phyloP scores from a whole-genome alignment of 129 eudicot species.

The Helichrysum umbraculigerum region DNA sequence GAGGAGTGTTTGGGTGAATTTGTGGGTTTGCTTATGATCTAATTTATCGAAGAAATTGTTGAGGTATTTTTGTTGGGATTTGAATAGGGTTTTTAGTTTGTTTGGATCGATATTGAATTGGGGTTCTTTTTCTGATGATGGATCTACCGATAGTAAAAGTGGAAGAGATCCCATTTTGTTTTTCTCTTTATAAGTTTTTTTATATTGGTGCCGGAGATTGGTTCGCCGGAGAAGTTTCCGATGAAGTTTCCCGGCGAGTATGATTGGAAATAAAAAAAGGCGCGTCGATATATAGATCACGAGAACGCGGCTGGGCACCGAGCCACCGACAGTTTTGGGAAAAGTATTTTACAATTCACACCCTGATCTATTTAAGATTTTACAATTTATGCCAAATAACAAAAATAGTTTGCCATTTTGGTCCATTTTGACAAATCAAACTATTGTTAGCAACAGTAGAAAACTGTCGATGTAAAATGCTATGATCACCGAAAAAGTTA shows the following conservation, averaged over 20 bases:
- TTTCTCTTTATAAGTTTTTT: not conserved
- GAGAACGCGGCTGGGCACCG: conserved; percentile 28
- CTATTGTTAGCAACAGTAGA: no score
- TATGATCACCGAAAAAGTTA: no score
- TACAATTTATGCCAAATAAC: not conserved
- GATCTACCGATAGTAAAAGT: conserved; percentile 14
- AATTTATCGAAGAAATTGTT: conserved; percentile 79
- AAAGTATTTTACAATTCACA: not conserved
- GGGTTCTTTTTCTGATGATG: conserved; percentile 22
- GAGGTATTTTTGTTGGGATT: conserved; percentile 79
- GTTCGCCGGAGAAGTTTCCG: conserved; percentile 36
- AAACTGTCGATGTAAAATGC: no score
- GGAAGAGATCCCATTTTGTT: conserved; percentile 55
- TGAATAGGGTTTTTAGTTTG: conserved; percentile 67
- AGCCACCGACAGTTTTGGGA: conserved; percentile 31
- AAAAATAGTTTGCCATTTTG: no score
- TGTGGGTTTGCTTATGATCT: conserved; percentile 66
- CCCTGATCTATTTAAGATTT: not conserved
- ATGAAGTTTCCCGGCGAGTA: conserved; percentile 30
- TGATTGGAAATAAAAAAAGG: not conserved
- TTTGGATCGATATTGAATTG: conserved; percentile 36
- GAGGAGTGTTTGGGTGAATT: conserved; percentile 80
- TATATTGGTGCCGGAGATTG: not conserved
- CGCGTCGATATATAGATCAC: conserved; percentile 18
- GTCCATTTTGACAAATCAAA: no score